Conservation (phyloP, 306 rosid species). For the Vicia villosa region DNA sequence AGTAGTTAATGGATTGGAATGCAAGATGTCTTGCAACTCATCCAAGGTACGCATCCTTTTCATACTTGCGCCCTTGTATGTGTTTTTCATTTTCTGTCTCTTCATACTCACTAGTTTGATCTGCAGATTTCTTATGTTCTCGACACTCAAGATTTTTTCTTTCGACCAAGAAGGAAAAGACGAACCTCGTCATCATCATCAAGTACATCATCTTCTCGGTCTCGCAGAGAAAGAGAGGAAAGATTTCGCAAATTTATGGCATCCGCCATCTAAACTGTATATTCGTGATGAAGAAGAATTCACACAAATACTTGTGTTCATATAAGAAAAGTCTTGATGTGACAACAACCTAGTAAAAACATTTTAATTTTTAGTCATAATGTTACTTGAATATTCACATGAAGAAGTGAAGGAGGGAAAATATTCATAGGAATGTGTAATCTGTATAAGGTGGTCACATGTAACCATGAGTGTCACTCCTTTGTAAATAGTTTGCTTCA, state of each 20-base stretch:
- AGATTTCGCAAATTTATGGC: conserved; percentile 66
- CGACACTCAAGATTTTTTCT: conserved; percentile 90
- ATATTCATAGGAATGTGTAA: conserved; percentile 34
- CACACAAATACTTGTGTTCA: conserved; percentile 32
- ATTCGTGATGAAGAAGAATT: conserved; percentile 21
- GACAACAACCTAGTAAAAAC: conserved; percentile 36
- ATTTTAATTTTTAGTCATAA: conserved; percentile 26
- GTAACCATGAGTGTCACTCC: conserved; percentile 42
- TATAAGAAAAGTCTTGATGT: conserved; percentile 32
- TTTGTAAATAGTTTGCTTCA: conserved; percentile 65
- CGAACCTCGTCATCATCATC: conserved; percentile 25
- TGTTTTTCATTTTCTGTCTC: conserved; percentile 1
- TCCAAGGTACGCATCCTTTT: conserved; percentile 67
- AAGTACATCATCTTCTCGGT: conserved; percentile 30
- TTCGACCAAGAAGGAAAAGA: conserved; percentile 61
- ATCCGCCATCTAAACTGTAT: conserved; percentile 29
- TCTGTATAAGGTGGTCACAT: conserved; percentile 45
- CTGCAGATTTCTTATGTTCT: conserved; percentile 85
- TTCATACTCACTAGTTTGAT: conserved; percentile 33
- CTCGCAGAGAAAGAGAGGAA: conserved; percentile 56
- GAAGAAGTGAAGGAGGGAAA: conserved; percentile 40
- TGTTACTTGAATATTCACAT: no score
- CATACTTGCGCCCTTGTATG: conserved; percentile 4
- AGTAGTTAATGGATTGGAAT: conserved; percentile 87
- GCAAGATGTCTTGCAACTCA: conserved; percentile 92